Conservation (phyloP, 768 basidiomycete genomes). For the Phlebiopsis gigantea region DNA sequence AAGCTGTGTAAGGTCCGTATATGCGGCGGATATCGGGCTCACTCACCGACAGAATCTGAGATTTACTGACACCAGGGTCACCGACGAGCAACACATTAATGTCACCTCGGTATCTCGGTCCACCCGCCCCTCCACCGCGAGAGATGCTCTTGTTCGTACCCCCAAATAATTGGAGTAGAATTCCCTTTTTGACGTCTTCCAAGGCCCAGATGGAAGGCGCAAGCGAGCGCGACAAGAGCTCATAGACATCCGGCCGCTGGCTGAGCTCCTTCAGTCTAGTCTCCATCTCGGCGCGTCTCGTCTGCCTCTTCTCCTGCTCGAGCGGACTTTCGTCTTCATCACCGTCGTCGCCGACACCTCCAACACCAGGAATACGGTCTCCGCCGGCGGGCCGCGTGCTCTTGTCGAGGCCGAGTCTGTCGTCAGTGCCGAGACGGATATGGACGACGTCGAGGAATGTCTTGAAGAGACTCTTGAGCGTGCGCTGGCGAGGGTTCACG, state of each 20-base stretch:
- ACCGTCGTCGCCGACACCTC: constrained; percentile 60
- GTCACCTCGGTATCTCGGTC: constrained; percentile 94
- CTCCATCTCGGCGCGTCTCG: constrained; percentile 66
- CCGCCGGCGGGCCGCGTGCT: constrained; percentile 69
- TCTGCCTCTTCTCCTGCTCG: constrained; percentile 38
- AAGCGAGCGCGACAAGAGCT: constrained; percentile 74
- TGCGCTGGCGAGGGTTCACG: constrained; percentile 86
- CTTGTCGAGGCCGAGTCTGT: constrained; percentile 69
- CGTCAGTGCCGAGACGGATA: constrained; percentile 64
- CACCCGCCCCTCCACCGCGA: constrained; percentile 90
- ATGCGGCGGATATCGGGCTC: neutral
- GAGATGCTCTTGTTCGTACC: constrained; percentile 96
- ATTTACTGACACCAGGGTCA: constrained; percentile 96
- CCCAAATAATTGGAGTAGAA: constrained; percentile 91
- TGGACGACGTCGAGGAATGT: constrained; percentile 97
- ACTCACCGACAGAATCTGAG: constrained; percentile 85
- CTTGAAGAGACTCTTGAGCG: constrained; percentile 94
- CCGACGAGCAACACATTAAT: constrained; percentile 97
- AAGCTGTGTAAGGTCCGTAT: constrained; percentile 8
- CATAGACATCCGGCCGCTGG: constrained; percentile 76
- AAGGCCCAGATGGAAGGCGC: constrained; percentile 97
- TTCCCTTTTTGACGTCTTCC: constrained; percentile 99
- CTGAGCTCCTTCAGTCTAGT: constrained; percentile 70
- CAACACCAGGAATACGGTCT: constrained; percentile 63
- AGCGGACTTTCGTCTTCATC: constrained; percentile 47